These are phyloP conservation scores for Solanum commersonii DNA, from an alignment of 257 asterid species.

Conservation along the genomic window DNA sequence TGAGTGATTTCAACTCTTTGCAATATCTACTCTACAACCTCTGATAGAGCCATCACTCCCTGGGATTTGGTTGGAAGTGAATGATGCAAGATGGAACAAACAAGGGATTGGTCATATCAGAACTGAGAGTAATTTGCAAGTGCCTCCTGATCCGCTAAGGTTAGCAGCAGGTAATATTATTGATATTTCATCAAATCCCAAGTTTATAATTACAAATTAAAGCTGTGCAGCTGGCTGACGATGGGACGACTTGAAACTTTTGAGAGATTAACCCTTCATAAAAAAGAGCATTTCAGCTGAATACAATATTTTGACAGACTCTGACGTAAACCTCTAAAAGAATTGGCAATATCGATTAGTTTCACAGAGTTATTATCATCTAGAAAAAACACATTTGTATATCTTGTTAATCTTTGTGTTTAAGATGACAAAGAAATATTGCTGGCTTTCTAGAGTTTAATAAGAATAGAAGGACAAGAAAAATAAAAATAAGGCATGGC, in stretches of 20 bases:
- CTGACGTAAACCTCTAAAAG: neutral
- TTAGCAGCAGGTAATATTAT: neutral
- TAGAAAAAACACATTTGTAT: neutral
- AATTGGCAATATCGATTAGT: neutral
- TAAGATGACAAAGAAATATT: neutral
- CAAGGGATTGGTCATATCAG: neutral
- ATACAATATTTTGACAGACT: neutral
- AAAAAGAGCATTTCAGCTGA: neutral
- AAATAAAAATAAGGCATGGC: neutral
- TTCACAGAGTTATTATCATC: neutral
- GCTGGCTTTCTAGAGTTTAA: neutral
- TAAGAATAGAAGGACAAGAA: neutral
- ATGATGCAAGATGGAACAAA: neutral
- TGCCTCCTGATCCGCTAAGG: no score
- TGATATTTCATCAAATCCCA: neutral
- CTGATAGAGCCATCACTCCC: neutral
- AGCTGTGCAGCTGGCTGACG: neutral
- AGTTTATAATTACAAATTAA: neutral
- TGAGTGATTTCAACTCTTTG: neutral
- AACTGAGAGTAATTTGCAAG: neutral
- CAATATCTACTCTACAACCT: neutral
- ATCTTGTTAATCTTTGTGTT: neutral
- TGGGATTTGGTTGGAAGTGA: neutral
- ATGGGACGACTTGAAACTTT: neutral
- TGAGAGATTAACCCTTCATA: neutral